Percentiles rank a stretch among this genome's conserved stretches.
Conservation (phyloP, 768 basidiomycete species). For the Collybiopsis luxurians region DNA sequence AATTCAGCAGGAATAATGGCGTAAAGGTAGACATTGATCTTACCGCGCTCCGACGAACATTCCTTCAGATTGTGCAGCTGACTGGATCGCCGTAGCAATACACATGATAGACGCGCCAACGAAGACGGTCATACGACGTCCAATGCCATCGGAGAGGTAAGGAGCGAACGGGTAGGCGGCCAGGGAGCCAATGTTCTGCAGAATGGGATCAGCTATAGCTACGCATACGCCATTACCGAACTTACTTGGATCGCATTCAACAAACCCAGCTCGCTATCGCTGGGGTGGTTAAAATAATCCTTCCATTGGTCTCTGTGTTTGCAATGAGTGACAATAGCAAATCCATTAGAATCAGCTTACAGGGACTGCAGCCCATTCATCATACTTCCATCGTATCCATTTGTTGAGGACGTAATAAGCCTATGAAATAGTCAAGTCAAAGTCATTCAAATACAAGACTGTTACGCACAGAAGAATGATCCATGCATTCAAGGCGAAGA, state of each 20-base stretch:
- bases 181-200: conserved; percentile 66
- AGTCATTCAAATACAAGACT: neutral
- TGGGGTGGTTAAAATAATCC: conserved; percentile 56
- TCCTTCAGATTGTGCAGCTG: conserved; percentile 65
- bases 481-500: conserved; percentile 67
- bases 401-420: conserved; percentile 73
- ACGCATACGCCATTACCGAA: conserved; percentile 2
- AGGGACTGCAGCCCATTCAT: conserved; percentile 80
- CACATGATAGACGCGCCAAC: conserved; percentile 73
- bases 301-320: conserved; percentile 46
- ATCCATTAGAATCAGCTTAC: neutral
- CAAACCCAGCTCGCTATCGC: conserved; percentile 57
- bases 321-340: neutral
- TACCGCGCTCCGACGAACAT: conserved; percentile 83
- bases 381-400: conserved; percentile 76
- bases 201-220: neutral
- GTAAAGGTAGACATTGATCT: conserved; percentile 12
- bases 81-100: conserved; percentile 64
- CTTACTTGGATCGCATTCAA: conserved; percentile 73
- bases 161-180: conserved; percentile 70
- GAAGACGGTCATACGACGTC: conserved; percentile 64
- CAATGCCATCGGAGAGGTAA: conserved; percentile 69
- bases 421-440: conserved; percentile 25
- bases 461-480: conserved; percentile 57
- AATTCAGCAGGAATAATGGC: neutral